Percentiles rank a stretch among this genome's conserved stretches.
phyloP scores from a whole-genome alignment of 2,329 filamentous ascomycete genomes.

The Exophiala phaeomuriformis region DNA sequence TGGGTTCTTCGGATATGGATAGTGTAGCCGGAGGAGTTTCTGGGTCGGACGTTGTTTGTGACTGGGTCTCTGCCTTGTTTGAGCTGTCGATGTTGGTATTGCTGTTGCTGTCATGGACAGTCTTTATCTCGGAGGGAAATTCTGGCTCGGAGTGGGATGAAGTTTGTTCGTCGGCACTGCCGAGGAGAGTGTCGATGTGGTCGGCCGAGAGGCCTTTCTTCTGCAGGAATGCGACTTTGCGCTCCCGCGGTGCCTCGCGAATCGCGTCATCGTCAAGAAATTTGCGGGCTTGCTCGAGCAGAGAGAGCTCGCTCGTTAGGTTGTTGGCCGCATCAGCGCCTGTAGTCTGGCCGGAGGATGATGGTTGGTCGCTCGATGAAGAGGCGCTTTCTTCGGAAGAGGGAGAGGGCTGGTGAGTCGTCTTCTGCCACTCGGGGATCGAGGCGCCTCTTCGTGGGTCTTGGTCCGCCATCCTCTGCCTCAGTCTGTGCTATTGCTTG shows the following conservation, averaged over 20 bases:
- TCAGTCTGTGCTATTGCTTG: neutral
- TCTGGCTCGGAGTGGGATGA: slow-evolving; percentile 7
- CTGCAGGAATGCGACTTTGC: slow-evolving; percentile 68
- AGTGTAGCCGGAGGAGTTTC: too few species aligned
- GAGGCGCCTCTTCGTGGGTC: slow-evolving; percentile 30
- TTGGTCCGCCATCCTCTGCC: slow-evolving; percentile 31
- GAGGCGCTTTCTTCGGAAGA: slow-evolving; percentile 30
- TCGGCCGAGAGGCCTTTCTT: slow-evolving; percentile 63
- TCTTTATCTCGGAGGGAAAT: slow-evolving; percentile 24
- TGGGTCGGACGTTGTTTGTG: too few species aligned
- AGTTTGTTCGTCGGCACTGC: slow-evolving; percentile 29
- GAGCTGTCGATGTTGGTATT: slow-evolving; percentile 1
- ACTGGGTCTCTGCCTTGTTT: slow-evolving; percentile 4
- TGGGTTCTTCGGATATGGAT: too few species aligned
- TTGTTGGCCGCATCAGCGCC: neutral
- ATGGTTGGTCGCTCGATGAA: slow-evolving; percentile 25
- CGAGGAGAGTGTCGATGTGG: slow-evolving; percentile 63
- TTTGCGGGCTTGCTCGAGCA: slow-evolving; percentile 60
- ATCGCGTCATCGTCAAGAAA: slow-evolving; percentile 73
- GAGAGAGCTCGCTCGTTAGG: slow-evolving; percentile 28
- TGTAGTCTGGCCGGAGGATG: neutral
- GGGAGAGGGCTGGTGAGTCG: slow-evolving; percentile 27
- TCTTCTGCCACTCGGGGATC: slow-evolving; percentile 38
- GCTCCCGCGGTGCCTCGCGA: slow-evolving; percentile 58
- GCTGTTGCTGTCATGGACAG: slow-evolving; percentile 22